Evolutionary conservation across 331 rosid species (phyloP).

Genomic region (Stylosanthes scabra): DNA sequence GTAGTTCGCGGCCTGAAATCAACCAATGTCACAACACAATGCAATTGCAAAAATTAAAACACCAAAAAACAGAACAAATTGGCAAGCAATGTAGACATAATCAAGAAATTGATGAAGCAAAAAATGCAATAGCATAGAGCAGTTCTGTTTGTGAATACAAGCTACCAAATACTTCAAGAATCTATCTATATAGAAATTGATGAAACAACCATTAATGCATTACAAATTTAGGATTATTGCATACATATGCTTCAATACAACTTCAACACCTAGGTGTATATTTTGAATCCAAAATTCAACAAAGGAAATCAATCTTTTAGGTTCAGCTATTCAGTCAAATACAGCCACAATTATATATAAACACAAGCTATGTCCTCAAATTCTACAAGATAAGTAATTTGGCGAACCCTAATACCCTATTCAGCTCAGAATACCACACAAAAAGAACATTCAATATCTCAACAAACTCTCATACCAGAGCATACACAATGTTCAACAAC

Average conservation of each 20-base stretch:
- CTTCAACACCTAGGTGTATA: no score
- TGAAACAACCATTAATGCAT: not conserved
- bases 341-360: not conserved
- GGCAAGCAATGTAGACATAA: not conserved
- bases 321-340: not conserved
- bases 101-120: not conserved
- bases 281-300: not conserved
- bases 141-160: not conserved
- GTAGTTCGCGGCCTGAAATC: constrained; percentile 74
- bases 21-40: not conserved
- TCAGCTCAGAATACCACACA: not conserved
- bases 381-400: not conserved
- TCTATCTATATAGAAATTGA: not conserved
- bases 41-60: not conserved
- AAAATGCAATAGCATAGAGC: not conserved
- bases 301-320: not conserved
- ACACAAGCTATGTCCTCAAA: not conserved
- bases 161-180: not conserved
- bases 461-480: not conserved
- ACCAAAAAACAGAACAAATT: not conserved
- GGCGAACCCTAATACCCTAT: no score
- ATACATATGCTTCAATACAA: not conserved
- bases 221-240: no score
- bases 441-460: not conserved
- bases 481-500: not conserved